Evolutionary conservation across 352 stramenopile genomes (phyloP), one percentile per base, ranked within the genome.

Genomic region (Phytophthora pinifolia): DNA sequence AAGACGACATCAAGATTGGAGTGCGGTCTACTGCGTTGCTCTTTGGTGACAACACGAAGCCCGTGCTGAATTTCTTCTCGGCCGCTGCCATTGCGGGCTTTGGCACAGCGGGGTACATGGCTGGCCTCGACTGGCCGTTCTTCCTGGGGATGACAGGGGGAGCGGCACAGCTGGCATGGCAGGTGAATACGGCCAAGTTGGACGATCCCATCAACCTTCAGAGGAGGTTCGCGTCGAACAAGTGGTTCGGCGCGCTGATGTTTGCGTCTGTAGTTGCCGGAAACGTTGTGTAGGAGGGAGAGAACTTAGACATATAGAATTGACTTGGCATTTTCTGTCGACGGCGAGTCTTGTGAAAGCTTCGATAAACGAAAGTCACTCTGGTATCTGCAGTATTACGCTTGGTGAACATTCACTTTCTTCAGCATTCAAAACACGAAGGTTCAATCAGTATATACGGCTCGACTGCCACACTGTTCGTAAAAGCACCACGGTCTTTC

Each of bases 171-270:
- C 83, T 99, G 58, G 76, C 95, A 6, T 99, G 97, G 96, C 97
- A 99, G 70, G 88, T 99, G 36, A 89, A 97, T 43, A 98, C 93
- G 5, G 96, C 96, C 14, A 94, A 99, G 54, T 76, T 98, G 18
- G 76, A 98, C 59, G 80, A 98, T 67, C 79, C 83, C 1, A 53
- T 96, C 22, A 99, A 98, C 73, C 72, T 99, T 22, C 91, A 96
- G 45, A 61, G 83, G 31, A 86, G 95, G 17, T 99, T 99, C 70
- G 76, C 79, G 12, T 98, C 89, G 52, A 99, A 99, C 75, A 94
- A 92, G 48, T 92, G 72, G 69, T 86, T 96, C 30, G 89, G 87
- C 9, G 83, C 79, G 44, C 62, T 96, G 14, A 78, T 97, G 64
- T 91, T 90, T 42, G 78, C 62, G 18, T 93, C 83, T 30, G 83